These are phyloP conservation scores for Syncephalastrum sp. DNA, from an alignment of 371 early-diverging fungal species.

Conservation along the genomic window DNA sequence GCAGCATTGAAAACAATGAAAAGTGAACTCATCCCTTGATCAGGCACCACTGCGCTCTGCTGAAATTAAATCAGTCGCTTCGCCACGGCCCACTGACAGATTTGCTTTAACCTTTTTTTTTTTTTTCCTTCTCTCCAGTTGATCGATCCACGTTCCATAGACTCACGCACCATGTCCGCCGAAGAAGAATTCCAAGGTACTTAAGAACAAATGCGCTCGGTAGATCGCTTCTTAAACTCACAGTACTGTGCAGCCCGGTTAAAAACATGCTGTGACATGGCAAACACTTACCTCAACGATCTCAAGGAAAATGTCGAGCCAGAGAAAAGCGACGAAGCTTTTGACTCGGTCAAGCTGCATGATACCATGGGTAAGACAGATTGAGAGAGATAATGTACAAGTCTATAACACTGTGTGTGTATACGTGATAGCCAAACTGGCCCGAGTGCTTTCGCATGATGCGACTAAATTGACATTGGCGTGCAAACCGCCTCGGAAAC, in stretches of 20 bases:
- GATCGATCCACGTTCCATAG: no score
- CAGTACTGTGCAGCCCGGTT: conserved; percentile 23
- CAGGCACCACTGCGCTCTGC: no score
- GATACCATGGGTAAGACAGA: conserved; percentile 29
- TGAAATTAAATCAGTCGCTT: no score
- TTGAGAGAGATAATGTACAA: not conserved
- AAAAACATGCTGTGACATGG: conserved; percentile 37
- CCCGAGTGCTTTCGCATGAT: conserved; percentile 39
- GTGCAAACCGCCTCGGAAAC: conserved; percentile 51
- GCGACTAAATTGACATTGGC: conserved; percentile 49
- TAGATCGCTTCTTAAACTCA: not conserved
- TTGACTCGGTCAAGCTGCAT: conserved; percentile 26
- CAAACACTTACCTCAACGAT: conserved; percentile 28
- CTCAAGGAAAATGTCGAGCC: conserved; percentile 19
- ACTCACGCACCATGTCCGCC: conserved; percentile 11
- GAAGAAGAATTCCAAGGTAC: conserved; percentile 21
- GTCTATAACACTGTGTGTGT: not conserved
- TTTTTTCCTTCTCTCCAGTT: no score
- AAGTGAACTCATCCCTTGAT: no score
- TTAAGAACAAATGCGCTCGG: not conserved
- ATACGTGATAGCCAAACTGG: conserved; percentile 21
- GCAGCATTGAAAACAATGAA: no score
- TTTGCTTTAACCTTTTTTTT: no score
- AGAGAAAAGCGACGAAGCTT: conserved; percentile 9
- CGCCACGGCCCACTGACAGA: no score